These are phyloP conservation scores for Coemansia erecta DNA, from an alignment of 192 early-diverging fungal genomes.

Conservation along the genomic window DNA sequence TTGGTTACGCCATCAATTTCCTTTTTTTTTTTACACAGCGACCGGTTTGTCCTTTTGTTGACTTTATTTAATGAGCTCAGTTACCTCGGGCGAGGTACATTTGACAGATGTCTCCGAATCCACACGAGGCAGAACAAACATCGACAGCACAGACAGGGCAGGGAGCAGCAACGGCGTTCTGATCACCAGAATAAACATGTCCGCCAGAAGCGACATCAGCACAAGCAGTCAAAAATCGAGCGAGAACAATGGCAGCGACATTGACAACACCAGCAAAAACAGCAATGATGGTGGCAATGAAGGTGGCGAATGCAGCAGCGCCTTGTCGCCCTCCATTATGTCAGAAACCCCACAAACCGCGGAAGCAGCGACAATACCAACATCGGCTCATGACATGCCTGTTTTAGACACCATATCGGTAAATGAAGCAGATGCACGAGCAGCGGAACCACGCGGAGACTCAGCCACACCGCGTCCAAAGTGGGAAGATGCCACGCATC, in stretches of 20 bases:
- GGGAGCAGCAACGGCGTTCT: background rate
- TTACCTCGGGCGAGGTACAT: conserved; percentile 38
- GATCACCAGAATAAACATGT: conserved; percentile 2
- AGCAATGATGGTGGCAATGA: conserved; percentile 1
- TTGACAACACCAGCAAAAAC: conserved; percentile 3
- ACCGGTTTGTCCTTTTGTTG: background rate
- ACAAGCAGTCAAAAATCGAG: too few species aligned
- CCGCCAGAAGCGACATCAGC: conserved; percentile 7
- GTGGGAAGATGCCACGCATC: background rate
- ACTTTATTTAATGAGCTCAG: conserved; percentile 37
- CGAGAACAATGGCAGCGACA: conserved; percentile 1
- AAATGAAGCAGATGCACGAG: conserved; percentile 9
- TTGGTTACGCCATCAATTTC: background rate
- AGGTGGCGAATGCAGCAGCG: background rate
- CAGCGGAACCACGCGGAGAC: conserved; percentile 2
- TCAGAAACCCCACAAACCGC: conserved; percentile 2
- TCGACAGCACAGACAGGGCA: conserved; percentile 12
- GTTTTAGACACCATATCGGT: conserved; percentile 24
- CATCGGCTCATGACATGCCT: conserved; percentile 12
- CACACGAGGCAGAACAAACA: conserved; percentile 16
- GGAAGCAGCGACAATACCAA: conserved; percentile 7
- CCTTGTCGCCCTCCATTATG: background rate
- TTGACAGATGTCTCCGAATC: conserved; percentile 33
- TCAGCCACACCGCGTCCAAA: conserved; percentile 3
- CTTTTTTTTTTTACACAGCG: background rate